These are phyloP conservation scores for Yamadazyma siamensis DNA, from an alignment of 1,139 yeast genomes.

Conservation along the genomic window DNA sequence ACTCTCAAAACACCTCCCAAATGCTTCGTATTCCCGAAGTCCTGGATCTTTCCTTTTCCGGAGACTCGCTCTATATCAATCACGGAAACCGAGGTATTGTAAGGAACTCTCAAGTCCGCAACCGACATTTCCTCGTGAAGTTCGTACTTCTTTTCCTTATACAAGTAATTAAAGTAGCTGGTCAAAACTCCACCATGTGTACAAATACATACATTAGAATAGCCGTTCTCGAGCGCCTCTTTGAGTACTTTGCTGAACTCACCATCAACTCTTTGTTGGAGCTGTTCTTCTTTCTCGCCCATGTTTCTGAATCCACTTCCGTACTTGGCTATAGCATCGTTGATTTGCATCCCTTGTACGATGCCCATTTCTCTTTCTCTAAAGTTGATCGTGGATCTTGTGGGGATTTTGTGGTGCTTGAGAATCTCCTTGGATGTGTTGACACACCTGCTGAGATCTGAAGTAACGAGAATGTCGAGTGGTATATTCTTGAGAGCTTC, in stretches of 20 bases:
- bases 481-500: slow-evolving; percentile 30
- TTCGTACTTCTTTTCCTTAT: slow-evolving; percentile 32
- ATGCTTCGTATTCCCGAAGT: slow-evolving; percentile 62
- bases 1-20: slow-evolving; percentile 57
- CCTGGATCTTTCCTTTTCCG: slow-evolving; percentile 40
- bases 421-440: slow-evolving; percentile 46
- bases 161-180: slow-evolving; percentile 48
- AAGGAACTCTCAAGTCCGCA: slow-evolving; percentile 57
- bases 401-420: slow-evolving; percentile 20
- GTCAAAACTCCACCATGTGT: slow-evolving; percentile 89
- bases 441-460: slow-evolving; percentile 61
- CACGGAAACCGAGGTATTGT: slow-evolving; percentile 68
- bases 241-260: slow-evolving; percentile 47
- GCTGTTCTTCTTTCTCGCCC: slow-evolving; percentile 51
- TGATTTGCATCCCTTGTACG: slow-evolving; percentile 65
- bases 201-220: slow-evolving; percentile 57
- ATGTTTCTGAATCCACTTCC: slow-evolving; percentile 37
- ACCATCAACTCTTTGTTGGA: slow-evolving; percentile 47
- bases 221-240: slow-evolving; percentile 27
- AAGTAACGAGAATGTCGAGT: slow-evolving; percentile 52
- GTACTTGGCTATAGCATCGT: slow-evolving; percentile 55
- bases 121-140: slow-evolving; percentile 33
- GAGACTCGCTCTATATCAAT: slow-evolving; percentile 47
- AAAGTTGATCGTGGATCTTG: slow-evolving; percentile 35
- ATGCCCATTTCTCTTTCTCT: slow-evolving; percentile 83